Conservation (phyloP, 306 rosid genomes). For the Begonia fuchsioides region DNA sequence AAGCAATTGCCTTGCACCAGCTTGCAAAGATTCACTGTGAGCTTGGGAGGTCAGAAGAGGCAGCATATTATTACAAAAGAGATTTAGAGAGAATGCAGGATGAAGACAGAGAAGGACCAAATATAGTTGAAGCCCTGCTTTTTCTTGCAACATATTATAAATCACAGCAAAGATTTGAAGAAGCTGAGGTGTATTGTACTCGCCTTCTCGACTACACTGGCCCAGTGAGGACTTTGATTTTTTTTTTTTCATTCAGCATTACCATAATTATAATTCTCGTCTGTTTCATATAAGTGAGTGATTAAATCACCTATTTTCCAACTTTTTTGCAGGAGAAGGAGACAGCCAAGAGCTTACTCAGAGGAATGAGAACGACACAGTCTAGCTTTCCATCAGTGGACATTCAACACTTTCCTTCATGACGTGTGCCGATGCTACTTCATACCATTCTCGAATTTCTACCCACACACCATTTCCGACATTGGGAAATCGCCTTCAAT, state of each 20-base stretch:
- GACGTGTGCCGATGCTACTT: slow-evolving; percentile 6
- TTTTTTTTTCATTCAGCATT: neutral
- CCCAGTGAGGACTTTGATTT: slow-evolving; percentile 61
- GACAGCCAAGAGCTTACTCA: slow-evolving; percentile 76
- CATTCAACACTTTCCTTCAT: slow-evolving; percentile 70
- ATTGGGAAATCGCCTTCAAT: slow-evolving; percentile 1
- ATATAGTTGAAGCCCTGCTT: slow-evolving; percentile 76
- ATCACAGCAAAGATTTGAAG: slow-evolving; percentile 47
- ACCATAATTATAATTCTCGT: too few relatives aligned
- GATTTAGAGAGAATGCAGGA: slow-evolving; percentile 94
- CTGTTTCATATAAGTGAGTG: too few relatives aligned
- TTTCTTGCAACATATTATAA: slow-evolving; percentile 66
- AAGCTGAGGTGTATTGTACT: slow-evolving; percentile 87
- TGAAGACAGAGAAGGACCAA: slow-evolving; percentile 96
- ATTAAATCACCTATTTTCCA: too few relatives aligned
- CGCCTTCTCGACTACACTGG: slow-evolving; percentile 93
- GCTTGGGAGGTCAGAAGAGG: slow-evolving; percentile 63
- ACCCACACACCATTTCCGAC: slow-evolving; percentile 1
- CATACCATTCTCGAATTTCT: slow-evolving; percentile 3
- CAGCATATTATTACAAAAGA: slow-evolving; percentile 77
- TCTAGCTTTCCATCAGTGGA: slow-evolving; percentile 57
- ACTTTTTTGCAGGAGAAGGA: slow-evolving; percentile 61
- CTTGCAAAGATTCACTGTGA: slow-evolving; percentile 68
- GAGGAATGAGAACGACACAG: slow-evolving; percentile 69
- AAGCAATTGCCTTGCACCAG: slow-evolving; percentile 84